Evolutionary conservation across 768 basidiomycete genomes (phyloP).

Genomic region (Thelephora ganbajun): DNA sequence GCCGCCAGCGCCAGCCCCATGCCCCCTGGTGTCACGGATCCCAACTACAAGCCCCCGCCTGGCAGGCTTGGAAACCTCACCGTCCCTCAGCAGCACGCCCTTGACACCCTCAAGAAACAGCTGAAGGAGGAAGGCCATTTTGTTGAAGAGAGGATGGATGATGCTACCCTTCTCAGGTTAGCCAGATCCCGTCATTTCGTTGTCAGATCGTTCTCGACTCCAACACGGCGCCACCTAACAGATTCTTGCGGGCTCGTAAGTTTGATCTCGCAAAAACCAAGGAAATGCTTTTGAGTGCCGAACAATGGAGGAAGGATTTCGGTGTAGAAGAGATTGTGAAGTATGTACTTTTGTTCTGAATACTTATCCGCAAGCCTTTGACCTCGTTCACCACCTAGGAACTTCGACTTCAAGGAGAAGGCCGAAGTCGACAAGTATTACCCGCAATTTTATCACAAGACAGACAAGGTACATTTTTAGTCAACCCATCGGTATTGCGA

Average conservation of each 20-base stretch:
- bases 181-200: conserved; percentile 4
- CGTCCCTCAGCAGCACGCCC: conserved; percentile 41
- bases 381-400: conserved; percentile 25
- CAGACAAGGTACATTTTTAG: conserved; percentile 55
- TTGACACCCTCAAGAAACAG: conserved; percentile 55
- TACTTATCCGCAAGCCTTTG: neutral
- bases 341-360: conserved; percentile 25
- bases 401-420: conserved; percentile 80
- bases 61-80: conserved; percentile 75
- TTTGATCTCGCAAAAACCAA: conserved; percentile 79
- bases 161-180: conserved; percentile 54
- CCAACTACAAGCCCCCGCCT: conserved; percentile 50
- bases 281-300: conserved; percentile 66
- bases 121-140: conserved; percentile 46
- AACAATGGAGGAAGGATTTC: conserved; percentile 85
- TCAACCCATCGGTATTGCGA: neutral
- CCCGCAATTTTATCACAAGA: conserved; percentile 94
- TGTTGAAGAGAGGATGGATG: conserved; percentile 53
- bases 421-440: conserved; percentile 80
- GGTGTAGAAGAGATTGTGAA: conserved; percentile 61
- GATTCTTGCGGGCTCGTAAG: conserved; percentile 87
- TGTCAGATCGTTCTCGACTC: neutral
- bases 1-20: conserved; percentile 40
- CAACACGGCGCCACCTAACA: conserved; percentile 13
- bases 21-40: conserved; percentile 46